A percentile compares a stretch with the other conserved stretches of the same genome.
These are phyloP conservation scores for Shiraia sp. DNA, from an alignment of 2,329 filamentous ascomycete species.

Conservation along the genomic window DNA sequence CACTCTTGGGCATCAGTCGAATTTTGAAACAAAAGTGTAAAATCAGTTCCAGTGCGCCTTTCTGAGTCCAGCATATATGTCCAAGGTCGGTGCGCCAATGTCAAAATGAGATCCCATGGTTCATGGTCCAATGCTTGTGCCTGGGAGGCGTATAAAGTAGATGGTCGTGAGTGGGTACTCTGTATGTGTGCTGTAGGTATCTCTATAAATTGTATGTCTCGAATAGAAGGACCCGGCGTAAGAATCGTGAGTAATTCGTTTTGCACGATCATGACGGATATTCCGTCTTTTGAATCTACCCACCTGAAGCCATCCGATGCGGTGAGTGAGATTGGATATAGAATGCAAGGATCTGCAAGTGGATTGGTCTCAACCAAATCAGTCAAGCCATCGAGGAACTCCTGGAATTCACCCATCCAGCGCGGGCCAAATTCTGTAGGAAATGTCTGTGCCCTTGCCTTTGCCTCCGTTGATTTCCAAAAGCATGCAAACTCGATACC, in stretches of 20 bases:
- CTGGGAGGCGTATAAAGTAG: slow-evolving; percentile 27
- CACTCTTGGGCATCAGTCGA: slow-evolving; percentile 26
- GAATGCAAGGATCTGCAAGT: slow-evolving; percentile 13
- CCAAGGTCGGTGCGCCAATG: slow-evolving; percentile 12
- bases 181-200: slow-evolving; percentile 30
- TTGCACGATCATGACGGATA: slow-evolving; percentile 22
- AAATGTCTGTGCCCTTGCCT: slow-evolving; percentile 27
- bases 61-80: slow-evolving; percentile 30
- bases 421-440: slow-evolving; percentile 13
- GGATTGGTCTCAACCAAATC: slow-evolving; percentile 15
- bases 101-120: slow-evolving; percentile 27
- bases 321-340: slow-evolving; percentile 27
- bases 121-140: slow-evolving; percentile 10
- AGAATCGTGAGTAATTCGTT: slow-evolving; percentile 26
- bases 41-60: slow-evolving; percentile 14
- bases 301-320: slow-evolving; percentile 28
- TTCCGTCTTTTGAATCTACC: slow-evolving; percentile 10
- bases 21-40: slow-evolving; percentile 26
- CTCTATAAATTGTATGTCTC: slow-evolving; percentile 29
- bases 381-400: slow-evolving; percentile 30
- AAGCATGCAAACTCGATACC: slow-evolving; percentile 28
- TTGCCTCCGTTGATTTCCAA: slow-evolving; percentile 31
- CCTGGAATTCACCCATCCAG: slow-evolving; percentile 37
- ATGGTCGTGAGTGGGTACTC: slow-evolving; percentile 8
- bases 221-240: slow-evolving; percentile 14